Base-by-base conservation (phyloP, 2,329 filamentous ascomycete species). In the Trichoderma koningii region DNA sequence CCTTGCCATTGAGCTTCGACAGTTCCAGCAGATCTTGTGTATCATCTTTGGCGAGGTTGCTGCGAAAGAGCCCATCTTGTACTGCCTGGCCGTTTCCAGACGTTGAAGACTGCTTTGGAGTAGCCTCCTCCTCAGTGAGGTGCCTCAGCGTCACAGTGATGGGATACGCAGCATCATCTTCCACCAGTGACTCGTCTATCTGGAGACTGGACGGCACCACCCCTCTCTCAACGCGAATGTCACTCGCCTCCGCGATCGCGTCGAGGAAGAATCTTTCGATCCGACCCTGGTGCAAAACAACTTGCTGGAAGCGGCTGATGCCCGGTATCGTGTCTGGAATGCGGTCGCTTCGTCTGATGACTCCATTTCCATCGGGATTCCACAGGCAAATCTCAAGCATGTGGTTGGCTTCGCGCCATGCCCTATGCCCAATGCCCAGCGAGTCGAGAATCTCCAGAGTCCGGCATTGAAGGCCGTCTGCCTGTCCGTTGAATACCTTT, bases 231-330 rank as follows among this genome's bases (percentile, higher is more conserved):
- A 56, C 55, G 12, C 55, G 41, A 30, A 56, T 56, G 1, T 45
- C 41, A 6, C 55, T 56, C 14, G 55, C 41, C 55, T 56, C 55
- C 21, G 55, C 41, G 23, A 56, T 56, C 7, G 55, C 42, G 7
- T 56, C 55, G 41, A 56, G 55, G 23, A 67, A 57, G 38, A 67
- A 66, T 21, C 66, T 51, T 45, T 67, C 66, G 30, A 67, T 67
- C 17, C 66, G 66, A 10, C 66, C 66, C 45, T 67, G 66, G 50
- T 66, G 56, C 19, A 67, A 50, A 7, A 65, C 62, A 45, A 67
- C 66, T 55, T 67, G 55, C 15, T 48, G 55, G 5, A 48, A 48
- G 9, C 44, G 55, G 10, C 55, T 59, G 28, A 59, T 38, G 7
- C 55, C 55, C 17, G 55, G 55, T 21, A 48, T 48, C 3, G 55